These are phyloP conservation scores for Beauveria brongniartii DNA, from an alignment of 2,329 filamentous ascomycete species.

Conservation along the genomic window DNA sequence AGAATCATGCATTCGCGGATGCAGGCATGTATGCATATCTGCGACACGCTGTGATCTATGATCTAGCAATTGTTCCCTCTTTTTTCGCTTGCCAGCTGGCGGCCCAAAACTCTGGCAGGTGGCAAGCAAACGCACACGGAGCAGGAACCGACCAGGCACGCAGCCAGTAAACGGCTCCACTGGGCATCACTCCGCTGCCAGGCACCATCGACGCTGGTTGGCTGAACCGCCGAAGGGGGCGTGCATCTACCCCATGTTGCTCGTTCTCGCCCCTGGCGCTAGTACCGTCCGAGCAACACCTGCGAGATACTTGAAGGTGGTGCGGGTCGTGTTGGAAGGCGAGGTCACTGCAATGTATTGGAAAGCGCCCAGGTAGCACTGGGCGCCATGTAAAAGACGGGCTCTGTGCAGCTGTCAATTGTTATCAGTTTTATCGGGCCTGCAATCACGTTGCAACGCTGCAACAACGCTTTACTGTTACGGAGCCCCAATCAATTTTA, in stretches of 20 bases:
- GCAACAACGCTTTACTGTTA: background rate
- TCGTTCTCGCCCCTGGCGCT: constrained; percentile 10
- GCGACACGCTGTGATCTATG: background rate
- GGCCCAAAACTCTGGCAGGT: background rate
- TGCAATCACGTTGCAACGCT: background rate
- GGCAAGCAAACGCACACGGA: background rate
- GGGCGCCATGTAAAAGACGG: background rate
- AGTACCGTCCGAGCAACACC: constrained; percentile 2
- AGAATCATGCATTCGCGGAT: background rate
- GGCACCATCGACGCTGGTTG: background rate
- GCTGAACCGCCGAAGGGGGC: background rate
- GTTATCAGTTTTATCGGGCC: background rate
- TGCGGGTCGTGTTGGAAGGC: background rate
- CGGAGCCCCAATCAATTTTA: background rate
- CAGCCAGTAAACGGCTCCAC: background rate
- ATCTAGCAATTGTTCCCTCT: no score
- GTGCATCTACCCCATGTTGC: constrained; percentile 9
- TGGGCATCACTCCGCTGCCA: background rate
- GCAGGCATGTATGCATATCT: background rate
- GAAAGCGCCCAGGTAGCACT: background rate
- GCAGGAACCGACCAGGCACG: background rate
- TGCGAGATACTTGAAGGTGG: background rate
- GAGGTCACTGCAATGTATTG: background rate
- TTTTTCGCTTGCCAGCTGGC: background rate
- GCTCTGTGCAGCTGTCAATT: background rate